A percentile compares a stretch with the other conserved stretches of the same genome.
Conservation (phyloP, 148 eudicot species). For the Amaranthus cruentus region DNA sequence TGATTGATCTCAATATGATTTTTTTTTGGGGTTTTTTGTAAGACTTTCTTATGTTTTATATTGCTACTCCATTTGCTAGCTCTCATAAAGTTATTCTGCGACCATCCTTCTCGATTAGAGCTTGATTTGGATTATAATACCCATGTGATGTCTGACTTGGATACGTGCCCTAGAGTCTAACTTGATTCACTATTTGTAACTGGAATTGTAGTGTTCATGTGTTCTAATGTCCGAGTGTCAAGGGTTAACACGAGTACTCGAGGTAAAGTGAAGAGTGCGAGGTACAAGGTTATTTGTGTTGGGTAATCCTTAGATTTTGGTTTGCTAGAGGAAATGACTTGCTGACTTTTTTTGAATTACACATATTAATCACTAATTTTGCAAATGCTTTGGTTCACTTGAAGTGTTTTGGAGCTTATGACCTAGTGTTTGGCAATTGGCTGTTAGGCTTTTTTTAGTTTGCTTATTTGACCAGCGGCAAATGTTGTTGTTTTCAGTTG, state of each 20-base stretch:
- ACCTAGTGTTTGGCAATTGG: neutral
- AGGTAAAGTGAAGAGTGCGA: no score
- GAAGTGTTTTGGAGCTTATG: neutral
- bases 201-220: no score
- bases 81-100: slow-evolving; percentile 2
- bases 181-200: no score
- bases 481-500: neutral
- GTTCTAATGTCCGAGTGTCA: no score
- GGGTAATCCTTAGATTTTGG: neutral
- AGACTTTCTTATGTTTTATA: neutral
- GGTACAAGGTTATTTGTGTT: neutral
- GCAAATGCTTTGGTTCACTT: slow-evolving; percentile 7
- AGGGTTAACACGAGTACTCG: no score
- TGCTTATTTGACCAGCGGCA: neutral
- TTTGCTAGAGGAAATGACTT: neutral
- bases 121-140: no score
- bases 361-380: neutral
- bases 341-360: neutral
- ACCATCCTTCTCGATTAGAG: neutral
- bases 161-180: no score
- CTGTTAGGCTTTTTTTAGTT: neutral
- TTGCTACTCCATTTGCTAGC: neutral
- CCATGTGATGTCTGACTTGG: no score
- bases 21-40: slow-evolving; percentile 1
- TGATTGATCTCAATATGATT: slow-evolving; percentile 4